Base-by-base conservation (phyloP, 2,329 filamentous ascomycete species). In the Sarocladiaceae sp. region DNA sequence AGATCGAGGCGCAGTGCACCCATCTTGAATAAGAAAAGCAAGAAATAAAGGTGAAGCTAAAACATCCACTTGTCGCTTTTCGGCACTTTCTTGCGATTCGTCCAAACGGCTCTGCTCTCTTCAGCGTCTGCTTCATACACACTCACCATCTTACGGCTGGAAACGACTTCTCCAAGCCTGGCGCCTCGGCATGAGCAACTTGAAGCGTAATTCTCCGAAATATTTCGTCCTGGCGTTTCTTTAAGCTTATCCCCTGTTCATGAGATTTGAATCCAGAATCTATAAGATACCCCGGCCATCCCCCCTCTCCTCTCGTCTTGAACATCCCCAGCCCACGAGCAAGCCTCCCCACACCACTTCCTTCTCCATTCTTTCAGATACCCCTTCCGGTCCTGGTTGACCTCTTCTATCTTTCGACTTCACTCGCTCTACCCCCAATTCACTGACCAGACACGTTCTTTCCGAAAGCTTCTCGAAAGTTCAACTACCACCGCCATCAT, bases 401-500 rank as follows among this genome's bases (percentile, higher is more conserved):
- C 47, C 47, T 37, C 33, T 48, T 18, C 26, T 18, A 4, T 35
- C 17, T 13, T 33, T 28, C 8, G 10, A 4, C 44, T 17, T 26
- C 40, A 28, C 44, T 33, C 44, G n/a, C 20, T 35, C n/a, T 31
- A 17, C 28, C 35, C 17, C n/a, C 13, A 33, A 10, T 35, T n/a
- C 8, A 33, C 12, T 28, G 15, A 10, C 22, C 20, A n/a, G n/a
- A n/a, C n/a, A n/a, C n/a, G n/a, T n/a, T n/a, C n/a, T n/a, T n/a
- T n/a, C n/a, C n/a, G n/a, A n/a, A n/a, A n/a, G n/a, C n/a, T 33
- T 28, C 18, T 40, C 33, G 15, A n/a, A 10, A 37, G 17, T 42
- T 20, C 18, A 20, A 22, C 25, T 15, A 29, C 26, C 11, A 31
- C 37, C 47, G 26, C 22, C 47, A 59, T 17, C 6, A 59, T 60